These are phyloP conservation scores for Globisporangium yorkense DNA, from an alignment of 352 stramenopile genomes.

Conservation along the genomic window DNA sequence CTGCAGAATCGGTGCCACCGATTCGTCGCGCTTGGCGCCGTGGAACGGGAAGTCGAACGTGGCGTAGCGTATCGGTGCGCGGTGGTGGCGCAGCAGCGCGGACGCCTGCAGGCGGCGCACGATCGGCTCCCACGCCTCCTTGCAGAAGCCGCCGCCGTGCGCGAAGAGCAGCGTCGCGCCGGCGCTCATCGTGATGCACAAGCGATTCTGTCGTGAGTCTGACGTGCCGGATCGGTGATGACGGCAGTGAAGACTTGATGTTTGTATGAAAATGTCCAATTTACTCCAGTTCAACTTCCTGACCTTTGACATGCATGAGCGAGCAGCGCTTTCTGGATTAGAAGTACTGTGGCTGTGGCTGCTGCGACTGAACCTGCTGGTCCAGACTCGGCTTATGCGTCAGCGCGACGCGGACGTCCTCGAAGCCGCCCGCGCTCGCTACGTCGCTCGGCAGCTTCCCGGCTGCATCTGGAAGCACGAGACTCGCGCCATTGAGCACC, in stretches of 20 bases:
- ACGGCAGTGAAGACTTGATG: too few species aligned
- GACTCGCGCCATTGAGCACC: conserved; percentile 70
- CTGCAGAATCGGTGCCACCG: conserved; percentile 7
- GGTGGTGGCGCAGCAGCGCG: conserved; percentile 17
- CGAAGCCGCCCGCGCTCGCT: conserved; percentile 50
- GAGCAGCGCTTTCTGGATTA: background rate
- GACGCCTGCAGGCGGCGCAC: conserved; percentile 24
- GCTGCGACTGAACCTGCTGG: background rate
- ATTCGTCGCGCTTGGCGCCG: conserved; percentile 35
- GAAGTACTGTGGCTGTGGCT: background rate
- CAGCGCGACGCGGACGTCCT: conserved; percentile 54
- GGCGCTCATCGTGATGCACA: background rate
- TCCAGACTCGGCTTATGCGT: conserved; percentile 60
- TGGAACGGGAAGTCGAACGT: conserved; percentile 51
- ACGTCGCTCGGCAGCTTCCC: conserved; percentile 54
- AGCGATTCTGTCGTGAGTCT: background rate
- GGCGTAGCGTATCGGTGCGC: conserved; percentile 13
- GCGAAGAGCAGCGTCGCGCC: conserved; percentile 33
- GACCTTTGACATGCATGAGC: too few species aligned
- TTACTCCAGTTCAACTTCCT: too few species aligned
- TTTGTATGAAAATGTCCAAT: too few species aligned
- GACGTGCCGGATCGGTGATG: too few species aligned
- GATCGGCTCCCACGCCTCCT: conserved; percentile 45
- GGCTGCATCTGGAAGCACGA: conserved; percentile 38
- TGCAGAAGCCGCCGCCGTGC: conserved; percentile 41